Conservation (phyloP, 2,329 filamentous ascomycete species). For the Cordyceps tenuipes region DNA sequence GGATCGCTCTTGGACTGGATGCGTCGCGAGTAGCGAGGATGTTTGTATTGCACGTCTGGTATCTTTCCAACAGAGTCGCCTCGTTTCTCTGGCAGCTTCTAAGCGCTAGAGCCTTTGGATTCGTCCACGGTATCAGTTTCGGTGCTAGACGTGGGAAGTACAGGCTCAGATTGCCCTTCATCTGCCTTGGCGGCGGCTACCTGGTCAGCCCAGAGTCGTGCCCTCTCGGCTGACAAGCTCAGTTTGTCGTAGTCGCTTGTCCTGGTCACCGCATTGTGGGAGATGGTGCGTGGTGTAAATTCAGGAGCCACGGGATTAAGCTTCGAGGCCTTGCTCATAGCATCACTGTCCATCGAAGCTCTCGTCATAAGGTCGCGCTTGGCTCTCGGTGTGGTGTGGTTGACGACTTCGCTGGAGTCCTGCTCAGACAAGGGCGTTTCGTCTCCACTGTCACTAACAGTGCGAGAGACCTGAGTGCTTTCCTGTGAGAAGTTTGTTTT, state of each 20-base stretch:
- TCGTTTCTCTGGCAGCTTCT: constrained; percentile 16
- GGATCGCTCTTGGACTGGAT: constrained; percentile 42
- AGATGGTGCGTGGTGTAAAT: constrained; percentile 39
- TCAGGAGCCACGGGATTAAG: constrained; percentile 48
- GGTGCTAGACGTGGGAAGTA: not conserved
- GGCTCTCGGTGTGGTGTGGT: constrained; percentile 22
- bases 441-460: constrained; percentile 11
- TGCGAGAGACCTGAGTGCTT: constrained; percentile 10
- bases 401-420: constrained; percentile 2
- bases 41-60: constrained; percentile 20
- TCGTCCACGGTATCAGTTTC: not conserved
- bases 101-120: constrained; percentile 13
- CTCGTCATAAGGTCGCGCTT: not conserved
- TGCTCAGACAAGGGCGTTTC: constrained; percentile 11
- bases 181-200: constrained; percentile 20
- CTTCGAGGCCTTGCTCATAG: constrained; percentile 22
- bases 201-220: constrained; percentile 23
- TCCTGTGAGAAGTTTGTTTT: not conserved
- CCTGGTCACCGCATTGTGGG: not conserved
- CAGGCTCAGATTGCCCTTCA: not conserved
- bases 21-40: constrained; percentile 34
- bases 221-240: constrained; percentile 8
- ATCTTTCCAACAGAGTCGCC: constrained; percentile 15
- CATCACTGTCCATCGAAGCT: constrained; percentile 4
- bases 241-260: constrained; percentile 4